phyloP scores from a whole-genome alignment of 164 flowering plant species.

The Stephania japonica region DNA sequence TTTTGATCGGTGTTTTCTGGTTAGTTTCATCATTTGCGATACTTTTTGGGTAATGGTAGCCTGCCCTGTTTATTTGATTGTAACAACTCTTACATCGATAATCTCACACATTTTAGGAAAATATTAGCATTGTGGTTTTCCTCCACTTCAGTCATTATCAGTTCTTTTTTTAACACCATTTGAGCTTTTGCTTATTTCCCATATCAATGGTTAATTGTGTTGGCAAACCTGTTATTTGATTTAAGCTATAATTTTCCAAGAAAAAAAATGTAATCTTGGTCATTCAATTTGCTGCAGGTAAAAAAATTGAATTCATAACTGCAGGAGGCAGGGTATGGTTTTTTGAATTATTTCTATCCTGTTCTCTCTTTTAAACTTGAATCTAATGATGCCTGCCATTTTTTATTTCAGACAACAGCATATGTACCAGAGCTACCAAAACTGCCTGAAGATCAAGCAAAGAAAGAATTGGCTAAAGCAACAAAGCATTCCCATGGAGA shows the following conservation, averaged over 20 bases:
- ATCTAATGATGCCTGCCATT: slow-evolving; percentile 9
- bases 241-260: not conserved
- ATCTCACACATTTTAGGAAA: too few relatives aligned
- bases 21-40: too few relatives aligned
- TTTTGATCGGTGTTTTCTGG: too few relatives aligned
- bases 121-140: not conserved
- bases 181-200: not conserved
- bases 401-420: slow-evolving; percentile 65
- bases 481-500: slow-evolving; percentile 24
- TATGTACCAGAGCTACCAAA: slow-evolving; percentile 88
- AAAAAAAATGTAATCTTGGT: too few relatives aligned
- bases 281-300: slow-evolving; percentile 52
- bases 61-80: too few relatives aligned
- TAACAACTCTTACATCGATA: too few relatives aligned
- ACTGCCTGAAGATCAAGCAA: slow-evolving; percentile 45
- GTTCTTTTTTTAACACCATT: not conserved
- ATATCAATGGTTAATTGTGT: not conserved
- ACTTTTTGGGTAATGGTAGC: too few relatives aligned
- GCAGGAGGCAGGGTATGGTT: slow-evolving; percentile 85
- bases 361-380: not conserved
- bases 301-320: slow-evolving; percentile 70
- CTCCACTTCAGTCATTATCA: not conserved
- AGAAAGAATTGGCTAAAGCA: slow-evolving; percentile 35
- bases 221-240: too few relatives aligned
- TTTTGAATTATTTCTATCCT: not conserved